A percentile compares a stretch with the other conserved stretches of the same genome.
Evolutionary conservation across 345 rosid genomes (phyloP).

Genomic region (Barbarea vulgaris): DNA sequence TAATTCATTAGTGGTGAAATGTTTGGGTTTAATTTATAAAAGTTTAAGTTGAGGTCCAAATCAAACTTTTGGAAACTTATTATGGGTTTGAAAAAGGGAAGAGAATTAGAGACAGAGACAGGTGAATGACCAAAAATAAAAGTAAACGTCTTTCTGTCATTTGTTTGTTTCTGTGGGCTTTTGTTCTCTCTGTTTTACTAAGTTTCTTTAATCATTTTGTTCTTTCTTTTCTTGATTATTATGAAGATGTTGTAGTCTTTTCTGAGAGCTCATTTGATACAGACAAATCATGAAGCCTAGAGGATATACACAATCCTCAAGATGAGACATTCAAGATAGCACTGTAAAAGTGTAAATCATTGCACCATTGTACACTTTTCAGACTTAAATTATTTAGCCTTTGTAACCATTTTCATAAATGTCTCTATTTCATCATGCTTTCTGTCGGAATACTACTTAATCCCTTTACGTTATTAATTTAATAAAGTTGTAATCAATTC

Average conservation of each 20-base stretch:
- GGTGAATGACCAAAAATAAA: constrained; percentile 20
- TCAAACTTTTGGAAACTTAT: constrained; percentile 16
- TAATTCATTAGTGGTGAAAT: background rate
- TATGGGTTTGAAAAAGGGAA: background rate
- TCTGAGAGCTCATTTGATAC: background rate
- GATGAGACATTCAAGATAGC: constrained; percentile 6
- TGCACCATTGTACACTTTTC: background rate
- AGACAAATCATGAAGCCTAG: constrained; percentile 1
- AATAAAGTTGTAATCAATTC: background rate
- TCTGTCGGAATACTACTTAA: constrained; percentile 10
- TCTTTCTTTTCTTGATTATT: background rate
- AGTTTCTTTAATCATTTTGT: constrained; percentile 13
- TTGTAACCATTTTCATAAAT: background rate
- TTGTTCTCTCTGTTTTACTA: constrained; percentile 4
- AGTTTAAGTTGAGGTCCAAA: constrained; percentile 10
- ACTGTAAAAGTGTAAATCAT: background rate
- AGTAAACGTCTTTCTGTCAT: constrained; percentile 32
- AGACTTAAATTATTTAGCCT: background rate
- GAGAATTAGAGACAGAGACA: constrained; percentile 34
- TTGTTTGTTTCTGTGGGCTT: constrained; percentile 26
- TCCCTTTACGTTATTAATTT: background rate
- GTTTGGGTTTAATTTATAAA: background rate
- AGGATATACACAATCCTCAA: constrained; percentile 5
- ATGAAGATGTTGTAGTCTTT: background rate
- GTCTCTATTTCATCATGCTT: constrained; percentile 17